Base-by-base conservation (phyloP, 495 filamentous ascomycete genomes). In the Lasiosphaeria miniovina region DNA sequence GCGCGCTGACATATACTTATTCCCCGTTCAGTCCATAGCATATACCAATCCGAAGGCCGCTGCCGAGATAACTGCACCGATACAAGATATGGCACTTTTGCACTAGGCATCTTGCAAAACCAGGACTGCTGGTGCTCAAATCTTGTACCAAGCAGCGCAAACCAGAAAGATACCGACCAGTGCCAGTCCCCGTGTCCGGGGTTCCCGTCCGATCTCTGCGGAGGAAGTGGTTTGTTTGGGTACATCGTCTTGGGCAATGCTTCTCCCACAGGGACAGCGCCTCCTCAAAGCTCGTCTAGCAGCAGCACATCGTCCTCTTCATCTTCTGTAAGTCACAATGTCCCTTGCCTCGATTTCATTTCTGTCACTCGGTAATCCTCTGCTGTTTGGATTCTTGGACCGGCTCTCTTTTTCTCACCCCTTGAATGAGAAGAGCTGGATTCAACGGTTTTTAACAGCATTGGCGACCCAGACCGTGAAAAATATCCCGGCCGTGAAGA, bases 31-130 rank as follows among this genome's bases (percentile, higher is more conserved):
- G 78, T 75, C 12, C 41, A 65, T 34, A 74, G 68, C 62, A 69
- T 71, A 63, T 81, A 52, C 35, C 78, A 81, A 55, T 78, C 77
- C 56, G 70, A 79, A 56, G 78, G 78, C 15, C 71, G 75, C 32
- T 81, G 78, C 48, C 63, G 63, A 55, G 54, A 59, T 9, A 76
- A 71, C 54, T 81, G 78, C 65, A 54, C 61, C 34, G 5, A 51
- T 14, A 52, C 57, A 3, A 36, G 64, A 24, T 24, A 24, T 24
- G 24, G 24, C 24, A 24, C 24, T 14, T 77, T 58, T 40, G 71
- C 77, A 15, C 71, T 76, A n/a, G 72, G 75, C 56, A 65, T 81
- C 40, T 40, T 80, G 8, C 69, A 77, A 45, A 49, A 60, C 5
- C 54, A 68, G 9, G 57, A 65, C 17, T 81, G 78, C 50, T 81